Percentiles rank a stretch among this genome's conserved stretches.
phyloP scores from a whole-genome alignment of 2,329 filamentous ascomycete species.

The Talaromyces marneffei region DNA sequence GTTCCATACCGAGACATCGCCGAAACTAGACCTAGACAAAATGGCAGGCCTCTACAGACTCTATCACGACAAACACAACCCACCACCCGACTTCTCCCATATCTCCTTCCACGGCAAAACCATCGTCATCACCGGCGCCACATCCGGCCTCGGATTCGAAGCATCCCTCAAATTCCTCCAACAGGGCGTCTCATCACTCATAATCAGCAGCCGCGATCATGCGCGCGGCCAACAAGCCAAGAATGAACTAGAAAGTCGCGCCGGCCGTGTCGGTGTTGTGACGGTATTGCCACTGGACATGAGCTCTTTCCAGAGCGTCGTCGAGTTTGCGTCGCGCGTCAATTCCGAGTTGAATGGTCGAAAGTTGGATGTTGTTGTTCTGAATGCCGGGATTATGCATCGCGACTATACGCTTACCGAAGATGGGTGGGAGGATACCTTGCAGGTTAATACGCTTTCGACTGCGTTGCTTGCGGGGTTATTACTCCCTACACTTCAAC shows the following conservation, averaged over 20 bases:
- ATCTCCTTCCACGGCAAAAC: slow-evolving; percentile 42
- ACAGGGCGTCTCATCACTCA: slow-evolving; percentile 38
- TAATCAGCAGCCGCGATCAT: slow-evolving; percentile 43
- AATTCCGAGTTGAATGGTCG: slow-evolving; percentile 26
- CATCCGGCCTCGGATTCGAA: slow-evolving; percentile 47
- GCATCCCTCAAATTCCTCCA: slow-evolving; percentile 45
- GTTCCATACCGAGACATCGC: no score
- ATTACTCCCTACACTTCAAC: slow-evolving; percentile 44
- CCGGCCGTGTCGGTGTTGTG: slow-evolving; percentile 30
- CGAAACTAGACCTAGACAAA: no score
- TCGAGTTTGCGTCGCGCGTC: slow-evolving; percentile 37
- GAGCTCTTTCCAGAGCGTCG: slow-evolving; percentile 41
- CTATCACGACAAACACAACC: slow-evolving; percentile 18
- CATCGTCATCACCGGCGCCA: slow-evolving; percentile 48
- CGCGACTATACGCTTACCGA: slow-evolving; percentile 30
- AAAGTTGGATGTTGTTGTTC: slow-evolving; percentile 41
- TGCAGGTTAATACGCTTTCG: slow-evolving; percentile 56
- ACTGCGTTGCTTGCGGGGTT: slow-evolving; percentile 51
- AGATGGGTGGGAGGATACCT: slow-evolving; percentile 47
- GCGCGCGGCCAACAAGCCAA: slow-evolving; percentile 41
- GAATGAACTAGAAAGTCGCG: slow-evolving; percentile 31
- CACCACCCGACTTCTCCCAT: slow-evolving; percentile 31
- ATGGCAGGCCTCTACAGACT: slow-evolving; percentile 11
- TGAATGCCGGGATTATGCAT: slow-evolving; percentile 44
- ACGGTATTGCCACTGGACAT: slow-evolving; percentile 45